A percentile compares a stretch with the other conserved stretches of the same genome.
These are phyloP conservation scores for Aspergillus neotritici DNA, from an alignment of 2,329 filamentous ascomycete genomes.

Conservation along the genomic window DNA sequence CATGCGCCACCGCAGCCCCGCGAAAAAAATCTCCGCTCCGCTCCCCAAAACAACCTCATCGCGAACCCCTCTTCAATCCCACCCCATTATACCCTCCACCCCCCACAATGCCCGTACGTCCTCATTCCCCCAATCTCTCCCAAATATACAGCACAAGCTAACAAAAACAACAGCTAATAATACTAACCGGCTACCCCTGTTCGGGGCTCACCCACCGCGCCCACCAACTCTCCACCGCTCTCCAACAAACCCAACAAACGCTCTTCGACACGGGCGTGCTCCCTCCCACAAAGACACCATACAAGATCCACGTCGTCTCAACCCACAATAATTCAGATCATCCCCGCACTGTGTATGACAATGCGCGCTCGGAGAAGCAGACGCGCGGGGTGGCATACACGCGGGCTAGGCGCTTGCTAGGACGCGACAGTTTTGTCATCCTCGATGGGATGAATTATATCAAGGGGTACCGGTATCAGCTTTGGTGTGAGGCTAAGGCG, in stretches of 20 bases:
- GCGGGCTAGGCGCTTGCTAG: slow-evolving; percentile 55
- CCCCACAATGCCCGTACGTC: slow-evolving; percentile 26
- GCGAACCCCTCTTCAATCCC: slow-evolving; percentile 20
- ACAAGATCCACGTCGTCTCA: slow-evolving; percentile 36
- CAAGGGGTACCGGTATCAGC: slow-evolving; percentile 62
- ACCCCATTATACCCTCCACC: slow-evolving; percentile 8
- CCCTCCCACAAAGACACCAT: slow-evolving; percentile 41
- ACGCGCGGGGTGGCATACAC: slow-evolving; percentile 57
- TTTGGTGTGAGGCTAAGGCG: slow-evolving; percentile 63
- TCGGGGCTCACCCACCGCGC: slow-evolving; percentile 59
- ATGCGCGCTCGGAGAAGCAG: slow-evolving; percentile 57
- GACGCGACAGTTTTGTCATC: slow-evolving; percentile 55
- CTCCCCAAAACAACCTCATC: slow-evolving; percentile 1
- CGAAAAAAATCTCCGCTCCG: slow-evolving; percentile 5
- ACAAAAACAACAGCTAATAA: slow-evolving; percentile 47
- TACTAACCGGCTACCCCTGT: slow-evolving; percentile 59
- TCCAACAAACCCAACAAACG: slow-evolving; percentile 46
- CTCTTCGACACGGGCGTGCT: slow-evolving; percentile 28
- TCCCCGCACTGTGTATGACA: slow-evolving; percentile 50
- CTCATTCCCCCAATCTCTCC: neutral
- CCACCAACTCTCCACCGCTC: slow-evolving; percentile 49
- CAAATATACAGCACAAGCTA: neutral
- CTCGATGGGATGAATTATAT: slow-evolving; percentile 63
- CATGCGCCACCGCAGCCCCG: slow-evolving; percentile 3
- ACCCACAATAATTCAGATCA: slow-evolving; percentile 36